Base-by-base conservation (phyloP, 495 filamentous ascomycete species). In the Lepidopterella palustris region DNA sequence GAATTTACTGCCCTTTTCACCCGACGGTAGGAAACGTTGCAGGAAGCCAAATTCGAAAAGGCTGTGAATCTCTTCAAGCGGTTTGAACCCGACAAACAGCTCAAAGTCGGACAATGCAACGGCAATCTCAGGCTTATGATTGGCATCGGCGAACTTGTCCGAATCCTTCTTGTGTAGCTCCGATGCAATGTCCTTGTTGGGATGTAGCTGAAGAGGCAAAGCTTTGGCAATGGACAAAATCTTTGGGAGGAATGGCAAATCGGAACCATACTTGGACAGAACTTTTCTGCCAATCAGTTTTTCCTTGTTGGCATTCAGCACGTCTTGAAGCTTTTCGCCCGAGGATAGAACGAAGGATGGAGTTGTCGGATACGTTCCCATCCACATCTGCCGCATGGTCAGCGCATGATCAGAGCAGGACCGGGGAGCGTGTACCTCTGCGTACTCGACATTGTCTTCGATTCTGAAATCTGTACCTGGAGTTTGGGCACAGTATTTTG, bases 61-160 rank as follows among this genome's bases (percentile, higher is more conserved):
- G 1, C 73, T 63, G 40, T 80, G 63, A 40, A 93, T 85, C n/a
- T 86, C 76, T 2, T 64, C 59, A 3, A 87, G 71, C 0, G 87
- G 84, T 60, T 89, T 90, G 74, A 81, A 92, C 45, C 87, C 88
- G 13, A 82, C 83, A 65, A 92, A 92, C 0, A 88, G 82, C 69
- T 91, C 87, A 65, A 93, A 92, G 21, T 83, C 80, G 15, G 81
- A 80, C 0, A 92, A 71, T 0, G 87, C 86, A 10, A 92, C 74
- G 4, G 87, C 88, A 28, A 92, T 92, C 67, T 93, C 88, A 1
- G 88, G 88, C 70, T 92, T 92, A 72, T 91, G 86, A 69, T 90
- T 92, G n/a, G 77, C 73, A 60, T 93, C 88, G 6, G 80, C 79
- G 68, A 85, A 91, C 54, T 80, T 78, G 11, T 82, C 67, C 0